Conservation (phyloP, 2,329 filamentous ascomycete genomes). For the Fusarium concolor region DNA sequence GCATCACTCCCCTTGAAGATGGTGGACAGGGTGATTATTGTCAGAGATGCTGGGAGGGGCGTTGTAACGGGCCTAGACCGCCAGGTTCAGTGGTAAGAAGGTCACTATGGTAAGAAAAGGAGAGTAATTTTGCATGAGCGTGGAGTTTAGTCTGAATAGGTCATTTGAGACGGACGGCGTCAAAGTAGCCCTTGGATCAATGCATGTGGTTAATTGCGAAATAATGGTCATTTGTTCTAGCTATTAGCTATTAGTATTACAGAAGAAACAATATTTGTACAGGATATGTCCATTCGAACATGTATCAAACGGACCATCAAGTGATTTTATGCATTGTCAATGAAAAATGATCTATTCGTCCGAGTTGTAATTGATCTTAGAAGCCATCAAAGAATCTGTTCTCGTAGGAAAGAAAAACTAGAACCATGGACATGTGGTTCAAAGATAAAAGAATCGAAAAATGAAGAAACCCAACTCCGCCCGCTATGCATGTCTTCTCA, state of each 20-base stretch:
- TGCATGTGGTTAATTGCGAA: neutral
- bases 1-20: slow-evolving; percentile 21
- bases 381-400: slow-evolving; percentile 26
- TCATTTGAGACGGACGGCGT: neutral
- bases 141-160: neutral
- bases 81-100: slow-evolving; percentile 23
- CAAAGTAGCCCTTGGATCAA: neutral
- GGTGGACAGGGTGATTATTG: slow-evolving; percentile 39
- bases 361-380: slow-evolving; percentile 12
- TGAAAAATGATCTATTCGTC: slow-evolving; percentile 22
- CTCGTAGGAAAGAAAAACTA: slow-evolving; percentile 29
- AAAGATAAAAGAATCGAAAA: slow-evolving; percentile 25
- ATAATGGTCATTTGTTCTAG: slow-evolving; percentile 12
- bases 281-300: neutral
- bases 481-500: slow-evolving; percentile 42
- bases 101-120: slow-evolving; percentile 27
- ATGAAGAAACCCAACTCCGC: slow-evolving; percentile 33
- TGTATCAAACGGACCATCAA: neutral
- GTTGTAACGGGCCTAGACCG: slow-evolving; percentile 29
- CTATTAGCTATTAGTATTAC: slow-evolving; percentile 14
- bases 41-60: slow-evolving; percentile 40
- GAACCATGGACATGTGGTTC: slow-evolving; percentile 21
- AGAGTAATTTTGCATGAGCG: neutral
- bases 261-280: slow-evolving; percentile 1
- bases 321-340: slow-evolving; percentile 11